Base-by-base conservation (phyloP, 75 land plant genomes). In the Azolla pinnata region DNA sequence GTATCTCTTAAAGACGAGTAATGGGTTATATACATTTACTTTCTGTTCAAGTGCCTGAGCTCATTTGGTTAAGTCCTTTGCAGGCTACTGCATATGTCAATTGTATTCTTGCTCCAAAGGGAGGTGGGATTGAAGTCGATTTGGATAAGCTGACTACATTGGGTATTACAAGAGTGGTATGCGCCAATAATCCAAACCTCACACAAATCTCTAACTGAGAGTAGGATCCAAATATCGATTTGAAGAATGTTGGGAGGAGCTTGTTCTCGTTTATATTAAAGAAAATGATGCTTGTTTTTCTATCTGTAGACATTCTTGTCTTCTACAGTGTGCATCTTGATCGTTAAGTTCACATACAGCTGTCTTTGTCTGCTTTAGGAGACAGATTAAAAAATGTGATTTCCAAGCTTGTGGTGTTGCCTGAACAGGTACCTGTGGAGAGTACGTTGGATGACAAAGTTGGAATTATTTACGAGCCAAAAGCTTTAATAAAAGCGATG, bases 71-170 rank as follows among this genome's bases (percentile, higher is more conserved):
- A 29, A 21, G 21, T 7, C 50, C 54, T 40, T 33, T 76, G 58
- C 81, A 93, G 98, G 81, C 98, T 31, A 69, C 62, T 62, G 64
- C 70, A 25, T 93, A 83, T 57, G 51, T 93, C 35, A 93, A 85
- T 51, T 77, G 76, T 1, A 29, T 93, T 60, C 55, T 93, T 63
- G 98, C 85, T 32, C 98, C 98, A 19, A 75, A 67, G 58, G 88
- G 71, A 32, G 83, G 90, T 32, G 66, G 74, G 47, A 64, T 93
- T 60, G 71, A 67, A 46, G 71, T 93, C 10, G 90, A 88, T 62
- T 9, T 58, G 60, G 59, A 88, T 12, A 17, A 38, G 32, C 65
- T 93, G 64, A 54, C 75, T 44, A 45, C 66, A 4, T 79, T 83
- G 67, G 90, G 87, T 64, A 79, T 93, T 21, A 51, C 38, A 50